These are phyloP conservation scores for Bondarzewia mesenterica DNA, from an alignment of 1,284 basidiomycete genomes.

Conservation along the genomic window DNA sequence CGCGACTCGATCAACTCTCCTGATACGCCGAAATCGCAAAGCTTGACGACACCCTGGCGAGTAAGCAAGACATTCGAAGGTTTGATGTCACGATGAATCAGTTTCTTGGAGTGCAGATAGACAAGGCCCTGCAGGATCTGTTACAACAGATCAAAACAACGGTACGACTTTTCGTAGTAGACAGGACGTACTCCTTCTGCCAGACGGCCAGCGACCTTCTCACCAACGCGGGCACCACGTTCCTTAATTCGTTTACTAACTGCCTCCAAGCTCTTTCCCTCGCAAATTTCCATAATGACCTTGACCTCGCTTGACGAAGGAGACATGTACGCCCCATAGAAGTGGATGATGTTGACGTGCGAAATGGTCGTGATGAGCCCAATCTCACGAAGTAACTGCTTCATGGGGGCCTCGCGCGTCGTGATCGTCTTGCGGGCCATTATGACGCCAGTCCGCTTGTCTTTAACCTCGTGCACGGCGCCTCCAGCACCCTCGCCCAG, in stretches of 20 bases:
- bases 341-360: conserved; percentile 86
- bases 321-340: conserved; percentile 93
- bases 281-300: conserved; percentile 93
- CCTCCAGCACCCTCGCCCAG: conserved; percentile 96
- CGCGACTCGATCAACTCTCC: conserved; percentile 89
- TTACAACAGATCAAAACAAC: conserved; percentile 5
- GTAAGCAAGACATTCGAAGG: conserved; percentile 93
- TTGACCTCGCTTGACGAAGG: conserved; percentile 90
- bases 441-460: conserved; percentile 67
- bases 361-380: conserved; percentile 81
- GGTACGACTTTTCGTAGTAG: not conserved
- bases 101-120: conserved; percentile 86
- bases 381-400: conserved; percentile 90
- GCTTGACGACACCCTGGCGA: conserved; percentile 79
- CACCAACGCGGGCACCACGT: conserved; percentile 76
- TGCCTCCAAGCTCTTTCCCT: conserved; percentile 83
- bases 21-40: conserved; percentile 95
- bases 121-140: conserved; percentile 86
- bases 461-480: conserved; percentile 86
- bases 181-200: conserved; percentile 71
- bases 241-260: conserved; percentile 83
- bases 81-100: conserved; percentile 98
- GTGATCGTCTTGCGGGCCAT: conserved; percentile 97
- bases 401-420: conserved; percentile 87
- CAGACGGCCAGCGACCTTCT: conserved; percentile 88